A percentile compares a stretch with the other conserved stretches of the same genome.
These are phyloP conservation scores for Zostera marina DNA, from an alignment of 116 monocot genomes.

Conservation along the genomic window DNA sequence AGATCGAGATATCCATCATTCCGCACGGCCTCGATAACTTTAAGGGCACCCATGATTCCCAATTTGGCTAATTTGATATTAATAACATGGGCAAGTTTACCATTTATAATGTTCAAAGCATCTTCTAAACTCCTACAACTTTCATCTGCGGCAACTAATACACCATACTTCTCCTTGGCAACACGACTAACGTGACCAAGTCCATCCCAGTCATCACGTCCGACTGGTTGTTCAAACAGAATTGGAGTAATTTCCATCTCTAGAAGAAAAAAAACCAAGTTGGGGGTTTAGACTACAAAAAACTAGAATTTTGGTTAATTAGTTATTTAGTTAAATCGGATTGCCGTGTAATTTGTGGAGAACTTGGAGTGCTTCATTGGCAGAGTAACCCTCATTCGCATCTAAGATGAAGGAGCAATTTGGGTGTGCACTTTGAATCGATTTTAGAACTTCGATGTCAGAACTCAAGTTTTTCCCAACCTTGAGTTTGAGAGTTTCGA, in stretches of 20 bases:
- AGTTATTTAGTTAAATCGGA: neutral
- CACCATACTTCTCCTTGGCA: conserved; percentile 55
- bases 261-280: conserved; percentile 4
- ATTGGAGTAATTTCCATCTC: conserved; percentile 66
- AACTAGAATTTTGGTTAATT: neutral
- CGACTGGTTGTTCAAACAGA: conserved; percentile 90
- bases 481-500: conserved; percentile 64
- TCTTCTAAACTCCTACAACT: conserved; percentile 82
- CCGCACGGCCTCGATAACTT: conserved; percentile 50
- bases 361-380: conserved; percentile 63
- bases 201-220: conserved; percentile 87
- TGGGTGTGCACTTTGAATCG: conserved; percentile 58
- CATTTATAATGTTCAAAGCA: conserved; percentile 64
- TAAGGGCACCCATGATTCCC: conserved; percentile 68
- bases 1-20: conserved; percentile 26
- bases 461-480: conserved; percentile 70
- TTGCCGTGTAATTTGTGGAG: conserved; percentile 78
- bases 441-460: conserved; percentile 69
- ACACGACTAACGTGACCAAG: conserved; percentile 40
- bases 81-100: conserved; percentile 74
- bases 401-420: conserved; percentile 78
- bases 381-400: conserved; percentile 90
- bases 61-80: conserved; percentile 88
- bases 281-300: neutral
- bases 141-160: conserved; percentile 90